A percentile compares a stretch with the other conserved stretches of the same genome.
phyloP scores from a whole-genome alignment of 1,284 basidiomycete species.

The Calocybe gambosa region DNA sequence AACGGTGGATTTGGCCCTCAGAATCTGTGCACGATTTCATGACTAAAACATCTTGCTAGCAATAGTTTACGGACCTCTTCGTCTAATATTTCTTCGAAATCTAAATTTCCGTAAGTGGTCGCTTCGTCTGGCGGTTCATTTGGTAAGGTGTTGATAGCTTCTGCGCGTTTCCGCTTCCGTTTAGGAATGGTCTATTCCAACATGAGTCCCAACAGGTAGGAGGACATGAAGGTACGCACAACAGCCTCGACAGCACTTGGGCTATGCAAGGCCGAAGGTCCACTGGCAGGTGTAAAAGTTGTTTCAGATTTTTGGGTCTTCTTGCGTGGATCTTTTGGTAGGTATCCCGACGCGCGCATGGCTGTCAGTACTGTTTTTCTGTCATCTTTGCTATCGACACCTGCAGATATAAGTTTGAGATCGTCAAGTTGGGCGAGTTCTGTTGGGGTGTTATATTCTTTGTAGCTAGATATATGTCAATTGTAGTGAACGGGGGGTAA shows the following conservation, averaged over 20 bases:
- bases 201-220: not conserved
- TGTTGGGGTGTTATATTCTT: constrained; percentile 59
- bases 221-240: constrained; percentile 14
- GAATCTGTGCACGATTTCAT: constrained; percentile 33
- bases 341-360: constrained; percentile 58
- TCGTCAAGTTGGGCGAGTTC: constrained; percentile 56
- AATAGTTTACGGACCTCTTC: constrained; percentile 43
- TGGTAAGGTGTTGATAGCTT: constrained; percentile 52
- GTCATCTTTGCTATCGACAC: constrained; percentile 64
- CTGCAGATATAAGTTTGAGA: constrained; percentile 47
- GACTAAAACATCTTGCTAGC: not conserved
- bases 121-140: constrained; percentile 43
- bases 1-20: constrained; percentile 56
- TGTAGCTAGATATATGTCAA: constrained; percentile 50
- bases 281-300: constrained; percentile 20
- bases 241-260: constrained; percentile 19
- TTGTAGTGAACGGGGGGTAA: constrained; percentile 8
- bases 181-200: constrained; percentile 34
- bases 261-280: constrained; percentile 19
- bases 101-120: constrained; percentile 45
- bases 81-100: constrained; percentile 68
- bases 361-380: constrained; percentile 59
- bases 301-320: constrained; percentile 16
- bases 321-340: constrained; percentile 21
- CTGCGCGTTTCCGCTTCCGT: constrained; percentile 47